Evolutionary conservation across 139 green algal genomes (phyloP).

Genomic region (Tetraselmis striata): DNA sequence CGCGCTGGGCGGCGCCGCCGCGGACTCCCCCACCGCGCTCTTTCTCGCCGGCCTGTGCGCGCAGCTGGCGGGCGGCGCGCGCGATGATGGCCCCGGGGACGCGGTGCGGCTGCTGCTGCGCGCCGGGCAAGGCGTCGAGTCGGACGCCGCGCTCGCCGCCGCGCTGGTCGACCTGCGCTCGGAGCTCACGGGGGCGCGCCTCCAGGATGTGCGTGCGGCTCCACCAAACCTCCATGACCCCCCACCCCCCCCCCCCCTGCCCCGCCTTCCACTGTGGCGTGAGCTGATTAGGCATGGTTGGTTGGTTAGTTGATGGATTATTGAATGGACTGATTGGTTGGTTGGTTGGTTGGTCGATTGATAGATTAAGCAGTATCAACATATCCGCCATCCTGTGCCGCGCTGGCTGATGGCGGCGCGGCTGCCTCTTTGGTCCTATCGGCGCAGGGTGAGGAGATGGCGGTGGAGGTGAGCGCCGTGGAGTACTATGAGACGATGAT

Average conservation of each 20-base stretch:
- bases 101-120: neutral
- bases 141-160: neutral
- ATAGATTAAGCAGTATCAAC: too few relatives aligned
- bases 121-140: neutral
- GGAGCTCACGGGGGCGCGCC: neutral
- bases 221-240: too few relatives aligned
- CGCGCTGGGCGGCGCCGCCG: neutral
- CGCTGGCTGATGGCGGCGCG: neutral
- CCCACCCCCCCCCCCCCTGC: neutral
- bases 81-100: neutral
- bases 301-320: too few relatives aligned
- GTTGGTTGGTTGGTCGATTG: too few relatives aligned
- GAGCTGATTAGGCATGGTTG: too few relatives aligned
- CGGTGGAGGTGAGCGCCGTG: neutral
- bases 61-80: neutral
- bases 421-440: too few relatives aligned
- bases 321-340: too few relatives aligned
- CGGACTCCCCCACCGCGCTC: neutral
- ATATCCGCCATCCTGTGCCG: too few relatives aligned
- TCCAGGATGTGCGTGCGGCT: neutral
- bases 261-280: too few relatives aligned
- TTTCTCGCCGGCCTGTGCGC: neutral
- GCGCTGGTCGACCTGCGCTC: neutral
- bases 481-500: conserved; percentile 20
- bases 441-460: neutral